A percentile compares a stretch with the other conserved stretches of the same genome.
phyloP scores from a whole-genome alignment of 345 rosid species.

The Adansonia digitata region DNA sequence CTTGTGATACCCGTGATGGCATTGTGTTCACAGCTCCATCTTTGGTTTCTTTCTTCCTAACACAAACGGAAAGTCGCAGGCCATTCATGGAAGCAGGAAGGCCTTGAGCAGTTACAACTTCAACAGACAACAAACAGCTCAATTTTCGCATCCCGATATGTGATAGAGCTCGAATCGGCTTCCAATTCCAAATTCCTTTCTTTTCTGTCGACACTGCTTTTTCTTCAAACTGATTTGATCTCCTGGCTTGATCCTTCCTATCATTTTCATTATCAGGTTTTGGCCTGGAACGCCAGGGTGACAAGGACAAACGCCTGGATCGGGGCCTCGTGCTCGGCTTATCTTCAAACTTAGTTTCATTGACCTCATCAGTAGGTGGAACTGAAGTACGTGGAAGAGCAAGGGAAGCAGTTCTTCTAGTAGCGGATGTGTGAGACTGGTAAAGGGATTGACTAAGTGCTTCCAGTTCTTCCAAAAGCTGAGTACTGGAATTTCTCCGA shows the following conservation, averaged over 20 bases:
- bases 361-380: conserved; percentile 42
- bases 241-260: conserved; percentile 18
- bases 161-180: conserved; percentile 73
- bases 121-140: conserved; percentile 84
- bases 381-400: conserved; percentile 70
- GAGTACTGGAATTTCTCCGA: conserved; percentile 62
- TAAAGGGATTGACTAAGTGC: conserved; percentile 73
- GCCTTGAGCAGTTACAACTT: conserved; percentile 75
- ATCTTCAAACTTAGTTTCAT: conserved; percentile 22
- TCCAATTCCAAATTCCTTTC: conserved; percentile 92
- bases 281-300: conserved; percentile 84
- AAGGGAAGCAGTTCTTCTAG: conserved; percentile 74
- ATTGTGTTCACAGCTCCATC: conserved; percentile 86
- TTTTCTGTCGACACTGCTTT: conserved; percentile 35
- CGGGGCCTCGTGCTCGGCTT: conserved; percentile 29
- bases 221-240: conserved; percentile 26
- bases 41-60: conserved; percentile 75
- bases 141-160: conserved; percentile 86
- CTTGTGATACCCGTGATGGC: conserved; percentile 89
- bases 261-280: conserved; percentile 47
- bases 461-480: conserved; percentile 81
- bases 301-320: conserved; percentile 72
- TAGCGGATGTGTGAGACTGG: conserved; percentile 45
- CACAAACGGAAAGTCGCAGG: conserved; percentile 78
- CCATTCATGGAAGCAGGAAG: conserved; percentile 93